Conservation (phyloP, 1,284 basidiomycete genomes). For the Leccinum angustisporum region DNA sequence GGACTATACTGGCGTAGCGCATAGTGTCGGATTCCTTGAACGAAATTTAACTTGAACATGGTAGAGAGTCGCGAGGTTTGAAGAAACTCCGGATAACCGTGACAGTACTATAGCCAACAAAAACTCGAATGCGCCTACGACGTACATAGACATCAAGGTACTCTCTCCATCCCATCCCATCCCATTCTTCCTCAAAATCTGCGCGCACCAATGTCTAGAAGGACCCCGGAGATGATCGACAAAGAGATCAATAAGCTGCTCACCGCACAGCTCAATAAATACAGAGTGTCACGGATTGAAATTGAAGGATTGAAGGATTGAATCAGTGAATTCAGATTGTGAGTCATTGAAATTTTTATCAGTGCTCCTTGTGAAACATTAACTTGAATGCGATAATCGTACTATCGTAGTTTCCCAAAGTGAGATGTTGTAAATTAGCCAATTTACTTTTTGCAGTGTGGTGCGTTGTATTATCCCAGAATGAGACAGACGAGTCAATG, state of each 20-base stretch:
- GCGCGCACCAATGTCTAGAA: conserved; percentile 21
- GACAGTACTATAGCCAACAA: not conserved
- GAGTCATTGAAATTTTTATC: too few species aligned
- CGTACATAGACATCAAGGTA: conserved; percentile 2
- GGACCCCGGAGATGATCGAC: conserved; percentile 33
- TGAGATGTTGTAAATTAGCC: too few species aligned
- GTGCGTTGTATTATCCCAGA: too few species aligned
- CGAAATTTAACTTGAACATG: not conserved
- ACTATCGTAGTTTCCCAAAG: too few species aligned
- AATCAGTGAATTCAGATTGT: too few species aligned
- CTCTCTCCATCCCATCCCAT: conserved; percentile 1
- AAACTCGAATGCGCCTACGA: not conserved
- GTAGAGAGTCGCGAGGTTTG: not conserved
- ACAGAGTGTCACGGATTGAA: too few species aligned
- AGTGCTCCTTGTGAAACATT: too few species aligned
- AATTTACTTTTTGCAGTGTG: too few species aligned
- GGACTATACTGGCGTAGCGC: too few species aligned
- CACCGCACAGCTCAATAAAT: conserved; percentile 39
- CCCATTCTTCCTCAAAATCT: not conserved
- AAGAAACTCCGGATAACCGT: conserved; percentile 9
- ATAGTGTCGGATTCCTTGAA: not conserved
- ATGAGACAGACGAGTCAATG: too few species aligned
- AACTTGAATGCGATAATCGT: too few species aligned
- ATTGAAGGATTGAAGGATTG: too few species aligned
- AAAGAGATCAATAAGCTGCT: conserved; percentile 38